Percentiles rank a stretch among this genome's conserved stretches.
These are phyloP conservation scores for Choiromyces venosus DNA, from an alignment of 495 filamentous ascomycete genomes.

Conservation along the genomic window DNA sequence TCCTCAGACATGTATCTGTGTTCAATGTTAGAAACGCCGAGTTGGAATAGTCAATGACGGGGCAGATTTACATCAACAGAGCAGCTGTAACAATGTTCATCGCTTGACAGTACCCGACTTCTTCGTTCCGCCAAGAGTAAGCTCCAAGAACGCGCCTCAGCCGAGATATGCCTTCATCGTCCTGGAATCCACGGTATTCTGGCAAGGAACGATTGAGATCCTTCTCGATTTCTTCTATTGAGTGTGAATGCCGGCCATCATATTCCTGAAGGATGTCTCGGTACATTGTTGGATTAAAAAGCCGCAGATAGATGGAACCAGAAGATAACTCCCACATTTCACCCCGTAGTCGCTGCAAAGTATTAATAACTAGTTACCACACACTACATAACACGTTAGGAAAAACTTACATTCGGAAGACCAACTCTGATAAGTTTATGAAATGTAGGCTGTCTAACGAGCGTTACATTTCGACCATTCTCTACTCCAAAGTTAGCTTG, in stretches of 20 bases:
- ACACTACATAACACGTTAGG: not conserved
- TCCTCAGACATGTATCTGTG: conserved; percentile 87
- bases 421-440: conserved; percentile 95
- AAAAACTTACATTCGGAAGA: conserved; percentile 61
- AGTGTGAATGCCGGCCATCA: conserved; percentile 75
- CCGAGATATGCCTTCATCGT: conserved; percentile 87
- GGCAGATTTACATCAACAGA: conserved; percentile 65
- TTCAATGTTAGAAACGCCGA: not conserved
- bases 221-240: conserved; percentile 98
- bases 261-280: conserved; percentile 76
- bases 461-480: conserved; percentile 86
- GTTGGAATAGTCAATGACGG: not conserved
- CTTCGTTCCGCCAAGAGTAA: conserved; percentile 91
- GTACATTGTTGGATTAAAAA: conserved; percentile 79
- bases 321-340: conserved; percentile 95
- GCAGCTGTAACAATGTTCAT: conserved; percentile 99
- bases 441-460: conserved; percentile 92
- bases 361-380: conserved; percentile 10
- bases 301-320: conserved; percentile 77
- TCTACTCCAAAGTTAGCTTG: conserved; percentile 49
- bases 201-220: conserved; percentile 92
- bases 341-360: conserved; percentile 61
- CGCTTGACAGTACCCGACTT: conserved; percentile 96
- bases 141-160: conserved; percentile 85
- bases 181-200: conserved; percentile 95